Base-by-base conservation (phyloP, 1,284 basidiomycete genomes). In the Malassezia equina region DNA sequence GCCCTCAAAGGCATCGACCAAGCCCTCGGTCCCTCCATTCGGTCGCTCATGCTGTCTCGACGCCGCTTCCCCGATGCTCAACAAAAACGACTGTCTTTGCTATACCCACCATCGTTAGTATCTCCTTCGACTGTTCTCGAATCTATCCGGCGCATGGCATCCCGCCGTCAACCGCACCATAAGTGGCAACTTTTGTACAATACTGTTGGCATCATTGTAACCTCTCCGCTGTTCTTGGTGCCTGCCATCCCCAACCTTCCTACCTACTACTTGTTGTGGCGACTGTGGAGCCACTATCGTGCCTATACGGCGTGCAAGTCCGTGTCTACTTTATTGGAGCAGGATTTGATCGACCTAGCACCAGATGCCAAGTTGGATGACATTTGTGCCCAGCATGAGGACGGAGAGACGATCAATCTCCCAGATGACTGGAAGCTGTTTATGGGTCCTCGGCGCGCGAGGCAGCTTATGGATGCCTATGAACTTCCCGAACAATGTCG, bases 211-310 rank as follows among this genome's bases (percentile, higher is more conserved):
- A 68, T 71, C 59, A 63, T 65, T 12, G 45, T 73, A 36, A 73
- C 69, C 6, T 58, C 66, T 29, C 71, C 71, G 9, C 65, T 74
- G 47, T 64, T 65, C 2, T 49, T 74, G 12, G 52, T 74, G 31
- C 71, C 71, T 13, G 69, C 68, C 28, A 49, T 74, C 1, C 71
- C 71, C 47, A 74, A 74, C 47, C 32, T 74, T 32, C 64, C 66
- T 8, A 69, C 71, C 54, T 74, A 73, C 61, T 74, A 74, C 47
- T 57, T 73, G 17, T 66, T 69, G 28, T 74, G 65, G 62, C 47
- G 71, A 32, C 70, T 69, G 9, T 74, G 43, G 55, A 50, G 50
- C 24, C 28, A 50, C 21, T 58, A 33, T 45, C 55, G 62, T 64
- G 69, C 69, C 21, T 69, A 63, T 55, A 57, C 61, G 51, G 64